Conservation (phyloP, 2,329 filamentous ascomycete species). For the Trichocomaceae sp. region DNA sequence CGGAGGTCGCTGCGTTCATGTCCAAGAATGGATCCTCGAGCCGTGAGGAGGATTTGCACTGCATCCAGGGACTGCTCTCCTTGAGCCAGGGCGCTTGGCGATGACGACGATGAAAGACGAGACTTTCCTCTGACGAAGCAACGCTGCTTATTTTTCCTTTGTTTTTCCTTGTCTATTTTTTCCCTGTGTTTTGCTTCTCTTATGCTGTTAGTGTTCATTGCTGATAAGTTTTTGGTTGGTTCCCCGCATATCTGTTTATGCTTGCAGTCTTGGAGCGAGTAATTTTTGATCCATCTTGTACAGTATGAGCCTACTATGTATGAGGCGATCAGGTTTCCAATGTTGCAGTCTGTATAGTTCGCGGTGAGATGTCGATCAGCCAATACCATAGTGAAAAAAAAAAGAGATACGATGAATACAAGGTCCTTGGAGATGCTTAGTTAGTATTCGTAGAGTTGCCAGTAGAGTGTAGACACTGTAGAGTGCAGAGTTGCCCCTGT, state of each 20-base stretch:
- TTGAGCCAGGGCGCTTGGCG: constrained; percentile 90
- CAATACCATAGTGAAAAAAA: constrained; percentile 4
- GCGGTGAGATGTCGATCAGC: not conserved
- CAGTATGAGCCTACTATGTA: too few species aligned
- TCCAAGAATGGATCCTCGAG: constrained; percentile 50
- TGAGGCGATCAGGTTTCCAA: not conserved
- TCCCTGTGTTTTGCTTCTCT: not conserved
- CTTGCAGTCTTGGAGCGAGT: not conserved
- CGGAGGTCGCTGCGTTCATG: constrained; percentile 71
- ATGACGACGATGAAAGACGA: constrained; percentile 33
- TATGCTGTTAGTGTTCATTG: not conserved
- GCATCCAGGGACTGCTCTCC: constrained; percentile 79
- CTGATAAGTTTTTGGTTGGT: not conserved
- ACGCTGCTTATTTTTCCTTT: constrained; percentile 4
- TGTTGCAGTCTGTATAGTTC: constrained; percentile 1
- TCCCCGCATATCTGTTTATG: not conserved
- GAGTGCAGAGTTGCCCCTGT: not conserved
- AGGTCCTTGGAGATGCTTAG: not conserved
- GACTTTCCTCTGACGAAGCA: constrained; percentile 1
- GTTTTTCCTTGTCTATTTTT: not conserved
- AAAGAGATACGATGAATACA: not conserved
- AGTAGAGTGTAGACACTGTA: not conserved
- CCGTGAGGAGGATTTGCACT: constrained; percentile 77
- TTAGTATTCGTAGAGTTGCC: not conserved
- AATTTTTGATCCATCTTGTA: not conserved